Percentiles rank a stretch among this genome's conserved stretches.
phyloP scores from a whole-genome alignment of 2,329 filamentous ascomycete genomes.

The Botrytis fragariae region DNA sequence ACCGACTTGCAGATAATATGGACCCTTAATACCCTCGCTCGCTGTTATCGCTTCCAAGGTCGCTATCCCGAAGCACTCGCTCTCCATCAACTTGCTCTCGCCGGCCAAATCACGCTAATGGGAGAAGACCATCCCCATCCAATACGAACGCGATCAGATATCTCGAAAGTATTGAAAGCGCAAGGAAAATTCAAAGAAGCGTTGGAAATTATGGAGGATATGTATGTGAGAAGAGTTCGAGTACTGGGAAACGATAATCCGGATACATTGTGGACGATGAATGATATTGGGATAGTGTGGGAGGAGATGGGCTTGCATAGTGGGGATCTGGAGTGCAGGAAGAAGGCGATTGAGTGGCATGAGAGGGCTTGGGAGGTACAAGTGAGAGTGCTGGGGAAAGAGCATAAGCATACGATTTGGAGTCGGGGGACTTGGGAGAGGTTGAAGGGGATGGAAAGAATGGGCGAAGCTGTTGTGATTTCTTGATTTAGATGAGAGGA shows the following conservation, averaged over 20 bases:
- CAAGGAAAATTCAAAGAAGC: slow-evolving; percentile 6
- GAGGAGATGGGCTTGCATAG: background rate
- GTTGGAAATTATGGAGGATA: slow-evolving; percentile 11
- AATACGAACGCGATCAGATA: slow-evolving; percentile 3
- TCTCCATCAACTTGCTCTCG: slow-evolving; percentile 8
- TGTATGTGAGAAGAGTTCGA: slow-evolving; percentile 4
- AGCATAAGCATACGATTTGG: background rate
- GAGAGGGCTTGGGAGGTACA: background rate
- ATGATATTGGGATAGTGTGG: slow-evolving; percentile 12
- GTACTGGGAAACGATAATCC: slow-evolving; percentile 3
- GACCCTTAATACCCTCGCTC: slow-evolving; percentile 15
- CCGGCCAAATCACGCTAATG: slow-evolving; percentile 1
- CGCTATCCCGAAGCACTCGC: slow-evolving; percentile 8
- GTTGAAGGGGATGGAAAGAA: background rate
- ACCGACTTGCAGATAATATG: slow-evolving; percentile 13
- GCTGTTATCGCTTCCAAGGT: slow-evolving; percentile 4
- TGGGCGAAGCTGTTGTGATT: background rate
- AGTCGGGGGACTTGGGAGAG: background rate
- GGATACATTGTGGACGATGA: slow-evolving; percentile 19
- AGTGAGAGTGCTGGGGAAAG: background rate
- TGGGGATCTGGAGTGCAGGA: background rate
- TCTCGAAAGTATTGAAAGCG: background rate
- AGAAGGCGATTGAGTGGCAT: background rate
- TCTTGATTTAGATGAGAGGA: accelerated
- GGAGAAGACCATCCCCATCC: slow-evolving; percentile 15